Evolutionary conservation across 1,139 yeast genomes (phyloP), one percentile per base, ranked within the genome.

Genomic region (Oligophagozyma castellii): DNA sequence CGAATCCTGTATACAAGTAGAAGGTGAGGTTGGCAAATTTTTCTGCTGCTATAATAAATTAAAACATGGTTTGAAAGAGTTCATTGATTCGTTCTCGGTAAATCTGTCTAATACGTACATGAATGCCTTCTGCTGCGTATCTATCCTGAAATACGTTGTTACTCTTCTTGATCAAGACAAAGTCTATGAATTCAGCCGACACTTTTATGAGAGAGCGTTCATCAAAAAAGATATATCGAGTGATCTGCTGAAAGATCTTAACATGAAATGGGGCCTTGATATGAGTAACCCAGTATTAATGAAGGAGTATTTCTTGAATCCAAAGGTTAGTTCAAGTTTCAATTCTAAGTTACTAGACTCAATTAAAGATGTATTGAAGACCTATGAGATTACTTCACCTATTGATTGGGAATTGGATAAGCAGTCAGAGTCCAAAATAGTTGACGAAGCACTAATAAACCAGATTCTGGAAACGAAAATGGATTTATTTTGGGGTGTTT

Each of bases 231-330:
- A 30, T n/a, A 32, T 38, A 12, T 37, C 44, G 5, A 34, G 32
- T 13, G 30, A 29, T 4, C 28, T 41, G 3, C 19, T 31, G 6
- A 29, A 34, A 13, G 33, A 30, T 20, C 16, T 41, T 5, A 33
- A 33, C 19, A 26, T 37, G 31, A 41, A 41, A 29, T 41, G 45
- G 45, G 45, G 43, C 10, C 16, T 38, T n/a, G 34, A 37, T 12
- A 31, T 35, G 4, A 30, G 27, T 12, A 31, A 29, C 14, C 28
- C 35, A 1, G 25, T 30, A 22, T 23, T 33, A 7, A 26, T 40
- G 4, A 23, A 24, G 12, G 24, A 33, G 4, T 23, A 37, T 19
- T 29, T 39, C 20, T 32, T 24, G 28, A 36, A 31, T 26, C 34
- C 39, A 2, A 29, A 34, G 20, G 10, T 18, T 18, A 7, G 20